A percentile compares a stretch with the other conserved stretches of the same genome.
Evolutionary conservation across 495 filamentous ascomycete species (phyloP).

Genomic region (Penicillium paradoxum): DNA sequence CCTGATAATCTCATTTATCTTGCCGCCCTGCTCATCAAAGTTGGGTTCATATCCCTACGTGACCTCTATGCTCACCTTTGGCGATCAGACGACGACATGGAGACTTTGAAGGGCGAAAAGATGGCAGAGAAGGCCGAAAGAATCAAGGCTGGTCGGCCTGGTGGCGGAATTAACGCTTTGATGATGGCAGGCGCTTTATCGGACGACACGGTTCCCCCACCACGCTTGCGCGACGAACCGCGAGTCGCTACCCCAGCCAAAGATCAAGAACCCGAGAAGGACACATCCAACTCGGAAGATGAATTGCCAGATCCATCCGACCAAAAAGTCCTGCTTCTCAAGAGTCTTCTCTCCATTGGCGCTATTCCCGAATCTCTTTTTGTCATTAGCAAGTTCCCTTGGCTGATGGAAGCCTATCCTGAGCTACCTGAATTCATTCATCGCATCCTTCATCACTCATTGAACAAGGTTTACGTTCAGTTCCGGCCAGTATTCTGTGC

Average conservation of each 20-base stretch:
- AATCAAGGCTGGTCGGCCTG: slow-evolving; percentile 59
- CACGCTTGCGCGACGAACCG: slow-evolving; percentile 43
- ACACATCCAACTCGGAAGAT: slow-evolving; percentile 45
- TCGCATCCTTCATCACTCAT: slow-evolving; percentile 73
- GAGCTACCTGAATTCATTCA: slow-evolving; percentile 75
- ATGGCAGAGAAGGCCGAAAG: slow-evolving; percentile 75
- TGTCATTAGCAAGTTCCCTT: slow-evolving; percentile 85
- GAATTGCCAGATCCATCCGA: slow-evolving; percentile 76
- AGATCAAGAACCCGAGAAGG: slow-evolving; percentile 47
- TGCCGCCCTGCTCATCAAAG: slow-evolving; percentile 87
- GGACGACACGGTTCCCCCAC: slow-evolving; percentile 66
- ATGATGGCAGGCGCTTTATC: slow-evolving; percentile 81
- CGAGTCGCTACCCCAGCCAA: slow-evolving; percentile 43
- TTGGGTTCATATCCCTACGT: slow-evolving; percentile 91
- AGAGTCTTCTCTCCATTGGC: slow-evolving; percentile 82
- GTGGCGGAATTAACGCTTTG: slow-evolving; percentile 73
- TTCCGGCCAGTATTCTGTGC: slow-evolving; percentile 42
- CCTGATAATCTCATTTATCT: slow-evolving; percentile 91
- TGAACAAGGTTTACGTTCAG: slow-evolving; percentile 62
- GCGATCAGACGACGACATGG: slow-evolving; percentile 79
- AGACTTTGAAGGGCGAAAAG: slow-evolving; percentile 56
- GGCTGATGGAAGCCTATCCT: slow-evolving; percentile 77
- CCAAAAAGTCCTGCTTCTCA: slow-evolving; percentile 80
- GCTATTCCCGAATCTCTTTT: slow-evolving; percentile 91
- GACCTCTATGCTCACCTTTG: slow-evolving; percentile 93